Percentiles rank a stretch among this genome's conserved stretches.
phyloP scores from a whole-genome alignment of 768 basidiomycete species.

The Xanthoconium stramineum region DNA sequence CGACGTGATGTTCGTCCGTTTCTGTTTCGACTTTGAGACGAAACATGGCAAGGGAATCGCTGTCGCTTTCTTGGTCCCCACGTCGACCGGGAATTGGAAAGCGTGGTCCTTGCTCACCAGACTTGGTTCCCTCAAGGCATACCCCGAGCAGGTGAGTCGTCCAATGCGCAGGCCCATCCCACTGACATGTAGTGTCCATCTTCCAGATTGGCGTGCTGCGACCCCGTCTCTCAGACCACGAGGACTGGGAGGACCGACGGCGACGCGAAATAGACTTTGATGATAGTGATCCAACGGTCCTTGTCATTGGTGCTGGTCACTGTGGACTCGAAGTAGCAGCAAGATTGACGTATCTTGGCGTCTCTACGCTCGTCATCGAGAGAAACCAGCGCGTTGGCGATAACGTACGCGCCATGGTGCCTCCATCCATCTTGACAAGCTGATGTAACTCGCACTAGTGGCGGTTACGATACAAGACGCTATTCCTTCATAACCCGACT shows the following conservation, averaged over 20 bases:
- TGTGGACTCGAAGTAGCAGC: constrained; percentile 63
- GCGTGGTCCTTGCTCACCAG: constrained; percentile 59
- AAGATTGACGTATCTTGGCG: constrained; percentile 52
- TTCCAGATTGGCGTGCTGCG: constrained; percentile 38
- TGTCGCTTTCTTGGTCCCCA: constrained; percentile 48
- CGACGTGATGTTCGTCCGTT: constrained; percentile 55
- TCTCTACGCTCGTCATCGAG: constrained; percentile 55
- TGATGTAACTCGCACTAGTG: constrained; percentile 30
- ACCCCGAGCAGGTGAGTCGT: constrained; percentile 41
- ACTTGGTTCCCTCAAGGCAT: constrained; percentile 51
- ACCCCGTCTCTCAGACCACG: constrained; percentile 39
- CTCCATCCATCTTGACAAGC: not conserved
- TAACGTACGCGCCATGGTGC: constrained; percentile 20
- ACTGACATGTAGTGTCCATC: not conserved
- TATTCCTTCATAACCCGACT: constrained; percentile 51
- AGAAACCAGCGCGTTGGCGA: constrained; percentile 49
- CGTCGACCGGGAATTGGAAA: constrained; percentile 45
- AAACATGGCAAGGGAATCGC: constrained; percentile 48
- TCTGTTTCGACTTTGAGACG: constrained; percentile 55
- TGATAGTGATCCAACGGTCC: constrained; percentile 49
- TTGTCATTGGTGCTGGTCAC: constrained; percentile 65
- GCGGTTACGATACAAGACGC: constrained; percentile 54
- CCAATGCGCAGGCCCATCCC: not conserved
- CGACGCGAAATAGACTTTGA: constrained; percentile 41
- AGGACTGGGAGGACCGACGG: constrained; percentile 49